Evolutionary conservation across 2,329 filamentous ascomycete genomes (phyloP).

Genomic region (Xylaria sp.): DNA sequence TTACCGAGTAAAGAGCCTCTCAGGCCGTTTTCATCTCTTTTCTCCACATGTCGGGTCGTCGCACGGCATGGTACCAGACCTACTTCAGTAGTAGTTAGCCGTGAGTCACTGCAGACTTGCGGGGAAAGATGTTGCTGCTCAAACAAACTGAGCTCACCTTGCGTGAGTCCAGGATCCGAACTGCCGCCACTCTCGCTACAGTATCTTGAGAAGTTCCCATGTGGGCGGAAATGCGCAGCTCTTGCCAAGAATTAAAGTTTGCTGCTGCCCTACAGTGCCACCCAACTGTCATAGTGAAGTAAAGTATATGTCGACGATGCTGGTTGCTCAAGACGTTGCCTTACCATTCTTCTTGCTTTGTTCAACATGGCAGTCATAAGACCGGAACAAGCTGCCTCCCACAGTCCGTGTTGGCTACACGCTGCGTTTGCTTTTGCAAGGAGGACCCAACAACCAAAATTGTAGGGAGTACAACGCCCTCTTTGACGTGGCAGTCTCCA

Average conservation of each 20-base stretch:
- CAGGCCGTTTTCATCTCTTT: constrained; percentile 38
- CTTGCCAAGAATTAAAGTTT: constrained; percentile 30
- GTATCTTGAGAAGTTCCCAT: constrained; percentile 29
- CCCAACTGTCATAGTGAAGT: not conserved
- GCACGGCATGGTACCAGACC: constrained; percentile 38
- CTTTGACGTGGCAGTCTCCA: constrained; percentile 44
- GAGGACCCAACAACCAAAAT: constrained; percentile 32
- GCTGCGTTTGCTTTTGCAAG: constrained; percentile 29
- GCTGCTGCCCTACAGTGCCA: constrained; percentile 20
- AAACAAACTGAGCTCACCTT: constrained; percentile 34
- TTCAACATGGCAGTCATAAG: constrained; percentile 1
- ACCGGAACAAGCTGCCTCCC: constrained; percentile 2
- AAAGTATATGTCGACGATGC: not conserved
- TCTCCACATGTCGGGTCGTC: constrained; percentile 36
- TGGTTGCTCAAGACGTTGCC: not conserved
- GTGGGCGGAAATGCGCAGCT: constrained; percentile 39
- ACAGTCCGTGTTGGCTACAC: constrained; percentile 29
- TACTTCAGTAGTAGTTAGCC: constrained; percentile 35
- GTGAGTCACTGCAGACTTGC: constrained; percentile 36
- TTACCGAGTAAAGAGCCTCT: constrained; percentile 36
- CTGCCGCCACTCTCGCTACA: constrained; percentile 33
- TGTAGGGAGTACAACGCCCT: constrained; percentile 35
- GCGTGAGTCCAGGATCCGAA: constrained; percentile 34
- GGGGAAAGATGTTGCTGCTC: constrained; percentile 33
- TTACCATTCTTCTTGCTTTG: not conserved